Evolutionary conservation across 495 filamentous ascomycete species (phyloP).

Genomic region (Hypoxylon crocopeplum): DNA sequence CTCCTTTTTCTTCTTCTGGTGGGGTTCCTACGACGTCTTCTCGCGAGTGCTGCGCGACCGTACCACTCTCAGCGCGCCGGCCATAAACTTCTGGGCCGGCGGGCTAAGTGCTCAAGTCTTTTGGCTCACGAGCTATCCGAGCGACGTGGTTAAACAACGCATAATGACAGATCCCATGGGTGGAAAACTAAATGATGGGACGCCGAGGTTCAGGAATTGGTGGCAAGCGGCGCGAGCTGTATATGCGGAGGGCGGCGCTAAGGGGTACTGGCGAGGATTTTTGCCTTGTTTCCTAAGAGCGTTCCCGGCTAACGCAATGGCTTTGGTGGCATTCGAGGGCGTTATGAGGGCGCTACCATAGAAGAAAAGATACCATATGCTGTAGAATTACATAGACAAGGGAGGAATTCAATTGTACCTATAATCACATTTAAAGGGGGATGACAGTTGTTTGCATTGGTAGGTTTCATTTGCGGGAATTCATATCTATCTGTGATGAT

Average conservation of each 20-base stretch:
- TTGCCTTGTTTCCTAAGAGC: constrained; percentile 90
- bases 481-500: constrained; percentile 31
- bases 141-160: constrained; percentile 96
- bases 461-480: constrained; percentile 26
- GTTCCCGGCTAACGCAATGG: constrained; percentile 96
- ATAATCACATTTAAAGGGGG: too few relatives aligned
- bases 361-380: too few relatives aligned
- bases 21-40: constrained; percentile 88
- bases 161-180: constrained; percentile 94
- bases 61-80: constrained; percentile 76
- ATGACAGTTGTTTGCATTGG: constrained; percentile 14
- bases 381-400: too few relatives aligned
- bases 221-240: constrained; percentile 79
- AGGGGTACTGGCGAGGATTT: constrained; percentile 93
- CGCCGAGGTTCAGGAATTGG: constrained; percentile 76
- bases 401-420: too few relatives aligned
- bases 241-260: constrained; percentile 73
- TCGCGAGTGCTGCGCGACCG: constrained; percentile 68
- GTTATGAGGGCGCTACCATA: constrained; percentile 82
- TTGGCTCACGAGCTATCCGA: constrained; percentile 90
- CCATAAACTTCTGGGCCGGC: constrained; percentile 96
- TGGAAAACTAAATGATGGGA: constrained; percentile 69
- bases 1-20: constrained; percentile 97
- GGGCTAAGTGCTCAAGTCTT: constrained; percentile 91
- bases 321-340: constrained; percentile 89